A percentile compares a stretch with the other conserved stretches of the same genome.
Conservation (phyloP, 768 basidiomycete species). For the Boletus huronensis region DNA sequence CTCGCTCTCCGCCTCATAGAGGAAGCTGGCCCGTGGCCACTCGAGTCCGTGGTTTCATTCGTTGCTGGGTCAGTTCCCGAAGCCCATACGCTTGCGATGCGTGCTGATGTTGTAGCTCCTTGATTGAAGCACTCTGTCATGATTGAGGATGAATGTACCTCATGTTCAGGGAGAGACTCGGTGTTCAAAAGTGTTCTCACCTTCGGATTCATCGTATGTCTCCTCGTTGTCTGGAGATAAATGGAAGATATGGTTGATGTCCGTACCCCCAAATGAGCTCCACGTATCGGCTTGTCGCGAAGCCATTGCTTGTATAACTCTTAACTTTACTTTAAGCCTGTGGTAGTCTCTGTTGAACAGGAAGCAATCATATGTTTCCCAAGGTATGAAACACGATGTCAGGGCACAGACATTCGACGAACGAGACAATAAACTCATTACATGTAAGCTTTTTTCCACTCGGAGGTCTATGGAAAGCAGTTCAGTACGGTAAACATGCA, state of each 20-base stretch:
- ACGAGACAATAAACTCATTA: slow-evolving; percentile 6
- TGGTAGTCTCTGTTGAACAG: slow-evolving; percentile 57
- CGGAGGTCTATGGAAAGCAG: slow-evolving; percentile 50
- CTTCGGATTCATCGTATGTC: background rate
- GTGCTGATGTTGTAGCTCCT: background rate
- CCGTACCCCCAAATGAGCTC: slow-evolving; percentile 8
- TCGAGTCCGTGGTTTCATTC: background rate
- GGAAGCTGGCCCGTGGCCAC: background rate
- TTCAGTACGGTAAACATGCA: background rate
- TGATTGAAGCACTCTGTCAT: slow-evolving; percentile 4
- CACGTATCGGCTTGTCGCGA: slow-evolving; percentile 22
- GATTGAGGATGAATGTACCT: background rate
- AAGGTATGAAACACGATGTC: background rate
- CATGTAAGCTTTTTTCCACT: slow-evolving; percentile 44
- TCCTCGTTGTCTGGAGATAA: background rate
- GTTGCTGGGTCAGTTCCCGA: background rate
- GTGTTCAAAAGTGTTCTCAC: slow-evolving; percentile 2
- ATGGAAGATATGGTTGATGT: background rate
- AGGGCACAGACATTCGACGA: background rate
- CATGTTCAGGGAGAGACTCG: background rate
- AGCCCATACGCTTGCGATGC: background rate
- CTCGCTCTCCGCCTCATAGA: background rate
- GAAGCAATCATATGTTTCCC: background rate
- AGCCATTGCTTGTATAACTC: slow-evolving; percentile 42
- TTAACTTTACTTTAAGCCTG: slow-evolving; percentile 64